A percentile compares a stretch with the other conserved stretches of the same genome.
These are phyloP conservation scores for Coleophoma eucalyptorum DNA, from an alignment of 2,329 filamentous ascomycete species.

Conservation along the genomic window DNA sequence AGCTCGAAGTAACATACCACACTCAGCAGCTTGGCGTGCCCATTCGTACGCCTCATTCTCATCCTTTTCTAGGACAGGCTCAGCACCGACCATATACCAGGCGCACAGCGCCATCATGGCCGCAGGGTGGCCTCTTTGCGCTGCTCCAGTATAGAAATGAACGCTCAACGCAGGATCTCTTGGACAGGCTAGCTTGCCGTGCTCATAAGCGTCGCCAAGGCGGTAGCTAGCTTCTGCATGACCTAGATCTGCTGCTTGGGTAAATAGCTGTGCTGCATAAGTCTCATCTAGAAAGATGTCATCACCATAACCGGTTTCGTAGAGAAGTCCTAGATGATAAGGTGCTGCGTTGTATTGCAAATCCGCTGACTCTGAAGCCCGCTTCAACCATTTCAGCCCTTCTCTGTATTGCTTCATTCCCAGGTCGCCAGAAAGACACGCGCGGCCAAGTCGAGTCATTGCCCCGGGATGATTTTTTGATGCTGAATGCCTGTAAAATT, in stretches of 20 bases:
- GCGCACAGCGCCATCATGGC: slow-evolving; percentile 99
- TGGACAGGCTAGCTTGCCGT: slow-evolving; percentile 82
- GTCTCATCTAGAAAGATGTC: slow-evolving; percentile 88
- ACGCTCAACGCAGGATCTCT: slow-evolving; percentile 89
- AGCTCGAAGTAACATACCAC: slow-evolving; percentile 69
- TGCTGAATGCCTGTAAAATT: slow-evolving; percentile 86
- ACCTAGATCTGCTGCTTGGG: slow-evolving; percentile 87
- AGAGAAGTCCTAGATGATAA: slow-evolving; percentile 83
- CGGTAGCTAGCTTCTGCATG: slow-evolving; percentile 82
- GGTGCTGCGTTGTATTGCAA: slow-evolving; percentile 88
- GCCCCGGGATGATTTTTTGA: slow-evolving; percentile 94
- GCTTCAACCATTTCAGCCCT: slow-evolving; percentile 93
- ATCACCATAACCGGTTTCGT: slow-evolving; percentile 90
- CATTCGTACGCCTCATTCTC: slow-evolving; percentile 96
- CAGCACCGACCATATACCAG: slow-evolving; percentile 96
- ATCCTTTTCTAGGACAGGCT: slow-evolving; percentile 88
- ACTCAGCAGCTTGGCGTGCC: slow-evolving; percentile 81
- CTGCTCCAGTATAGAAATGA: slow-evolving; percentile 94
- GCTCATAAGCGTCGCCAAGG: slow-evolving; percentile 96
- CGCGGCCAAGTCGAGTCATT: slow-evolving; percentile 87
- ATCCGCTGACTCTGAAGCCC: slow-evolving; percentile 86
- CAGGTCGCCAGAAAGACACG: slow-evolving; percentile 85
- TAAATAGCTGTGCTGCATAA: slow-evolving; percentile 92
- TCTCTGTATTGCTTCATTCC: slow-evolving; percentile 83
- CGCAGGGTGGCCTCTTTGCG: slow-evolving; percentile 74